phyloP scores from a whole-genome alignment of 2,329 filamentous ascomycete species.

The Parasarocladium wereldwijsianum region DNA sequence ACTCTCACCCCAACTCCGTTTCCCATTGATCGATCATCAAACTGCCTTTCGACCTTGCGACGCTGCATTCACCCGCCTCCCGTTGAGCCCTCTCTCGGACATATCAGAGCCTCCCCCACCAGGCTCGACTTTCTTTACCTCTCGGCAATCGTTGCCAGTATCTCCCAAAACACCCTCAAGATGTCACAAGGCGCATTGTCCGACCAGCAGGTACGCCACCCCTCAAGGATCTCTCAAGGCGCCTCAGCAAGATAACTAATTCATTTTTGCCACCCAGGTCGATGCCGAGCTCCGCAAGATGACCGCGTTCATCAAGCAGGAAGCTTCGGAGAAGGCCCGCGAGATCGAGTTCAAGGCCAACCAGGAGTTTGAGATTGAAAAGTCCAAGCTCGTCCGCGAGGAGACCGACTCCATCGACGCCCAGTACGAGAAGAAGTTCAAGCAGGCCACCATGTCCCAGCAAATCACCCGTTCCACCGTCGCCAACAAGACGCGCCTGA shows the following conservation, averaged over 20 bases:
- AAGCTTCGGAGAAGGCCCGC: slow-evolving; percentile 89
- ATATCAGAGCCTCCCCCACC: neutral
- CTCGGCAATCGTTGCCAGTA: slow-evolving; percentile 4
- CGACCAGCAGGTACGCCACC: slow-evolving; percentile 71
- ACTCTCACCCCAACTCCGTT: slow-evolving; percentile 1
- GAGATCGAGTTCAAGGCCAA: slow-evolving; percentile 98
- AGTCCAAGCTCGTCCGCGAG: slow-evolving; percentile 93
- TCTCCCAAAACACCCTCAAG: slow-evolving; percentile 26
- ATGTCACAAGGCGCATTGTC: slow-evolving; percentile 97
- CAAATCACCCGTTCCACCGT: slow-evolving; percentile 96
- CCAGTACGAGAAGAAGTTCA: slow-evolving; percentile 97
- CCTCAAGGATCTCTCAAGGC: slow-evolving; percentile 8
- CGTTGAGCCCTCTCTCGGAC: slow-evolving; percentile 1
- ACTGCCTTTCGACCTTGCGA: neutral
- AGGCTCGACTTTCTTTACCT: slow-evolving; percentile 1
- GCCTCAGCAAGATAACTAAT: neutral
- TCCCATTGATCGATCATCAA: neutral
- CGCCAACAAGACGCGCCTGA: slow-evolving; percentile 88
- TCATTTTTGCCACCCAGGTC: slow-evolving; percentile 46
- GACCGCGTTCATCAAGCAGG: slow-evolving; percentile 99
- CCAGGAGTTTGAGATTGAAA: slow-evolving; percentile 98
- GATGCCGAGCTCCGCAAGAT: slow-evolving; percentile 98
- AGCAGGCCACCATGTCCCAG: slow-evolving; percentile 95
- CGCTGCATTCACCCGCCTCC: neutral
- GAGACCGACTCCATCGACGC: slow-evolving; percentile 87